Conservation (phyloP, 257 asterid species). For the Nicotiana undulata region DNA sequence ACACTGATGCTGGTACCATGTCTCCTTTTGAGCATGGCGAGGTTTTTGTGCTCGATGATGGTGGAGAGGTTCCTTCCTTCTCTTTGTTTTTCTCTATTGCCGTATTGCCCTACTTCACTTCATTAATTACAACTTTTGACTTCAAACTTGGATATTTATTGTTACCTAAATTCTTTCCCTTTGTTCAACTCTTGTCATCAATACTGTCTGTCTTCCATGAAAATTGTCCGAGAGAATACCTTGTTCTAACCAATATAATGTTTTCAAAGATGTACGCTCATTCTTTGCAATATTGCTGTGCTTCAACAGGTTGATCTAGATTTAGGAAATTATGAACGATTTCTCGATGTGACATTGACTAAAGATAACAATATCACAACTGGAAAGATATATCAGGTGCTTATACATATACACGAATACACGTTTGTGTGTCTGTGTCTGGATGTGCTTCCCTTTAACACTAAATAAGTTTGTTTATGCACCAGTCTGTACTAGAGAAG, state of each 20-base stretch:
- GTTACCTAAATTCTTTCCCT: no score
- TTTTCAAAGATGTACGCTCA: neutral
- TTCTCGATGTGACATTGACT: conserved; percentile 85
- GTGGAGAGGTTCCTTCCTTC: conserved; percentile 74
- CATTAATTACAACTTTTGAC: neutral
- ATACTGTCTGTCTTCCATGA: no score
- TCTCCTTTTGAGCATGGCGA: conserved; percentile 99
- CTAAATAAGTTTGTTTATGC: neutral
- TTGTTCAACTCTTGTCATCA: no score
- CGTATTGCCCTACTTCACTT: neutral
- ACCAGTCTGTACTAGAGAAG: conserved; percentile 84
- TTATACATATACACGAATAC: conserved; percentile 10
- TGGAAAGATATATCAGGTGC: conserved; percentile 97
- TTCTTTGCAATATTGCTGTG: neutral
- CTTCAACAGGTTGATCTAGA: conserved; percentile 86
- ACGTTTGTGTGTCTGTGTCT: neutral
- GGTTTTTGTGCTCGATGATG: conserved; percentile 96
- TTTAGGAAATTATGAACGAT: conserved; percentile 92
- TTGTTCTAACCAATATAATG: no score
- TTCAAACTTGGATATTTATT: no score
- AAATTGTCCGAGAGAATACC: no score
- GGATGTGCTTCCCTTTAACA: neutral
- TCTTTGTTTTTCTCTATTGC: neutral
- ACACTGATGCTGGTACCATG: conserved; percentile 97
- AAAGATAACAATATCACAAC: conserved; percentile 95